phyloP scores from a whole-genome alignment of 768 basidiomycete species.

The Pleurotus eryngii region DNA sequence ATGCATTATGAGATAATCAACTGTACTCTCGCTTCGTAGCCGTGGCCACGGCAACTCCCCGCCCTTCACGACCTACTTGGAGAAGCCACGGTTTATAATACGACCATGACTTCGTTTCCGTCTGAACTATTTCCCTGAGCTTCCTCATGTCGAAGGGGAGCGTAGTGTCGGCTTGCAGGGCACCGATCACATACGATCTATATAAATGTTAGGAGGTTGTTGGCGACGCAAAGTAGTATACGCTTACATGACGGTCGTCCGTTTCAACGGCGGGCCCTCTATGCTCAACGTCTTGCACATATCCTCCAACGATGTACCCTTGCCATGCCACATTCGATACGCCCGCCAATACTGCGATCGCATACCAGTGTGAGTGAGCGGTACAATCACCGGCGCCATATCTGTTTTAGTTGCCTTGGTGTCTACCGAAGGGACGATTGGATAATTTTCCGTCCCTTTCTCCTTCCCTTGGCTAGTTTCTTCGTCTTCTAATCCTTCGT shows the following conservation, averaged over 20 bases:
- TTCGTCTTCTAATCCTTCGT: slow-evolving; percentile 9
- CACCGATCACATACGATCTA: slow-evolving; percentile 29
- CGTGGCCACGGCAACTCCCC: background rate
- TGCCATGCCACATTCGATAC: slow-evolving; percentile 30
- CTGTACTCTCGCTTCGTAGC: too few relatives aligned
- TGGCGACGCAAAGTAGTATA: background rate
- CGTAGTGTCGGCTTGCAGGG: slow-evolving; percentile 23
- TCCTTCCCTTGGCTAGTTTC: background rate
- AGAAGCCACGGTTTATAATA: slow-evolving; percentile 25
- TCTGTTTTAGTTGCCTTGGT: background rate
- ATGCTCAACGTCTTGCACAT: slow-evolving; percentile 26
- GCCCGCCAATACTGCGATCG: slow-evolving; percentile 28
- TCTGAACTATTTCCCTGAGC: slow-evolving; percentile 27
- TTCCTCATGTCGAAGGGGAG: slow-evolving; percentile 25
- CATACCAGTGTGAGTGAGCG: slow-evolving; percentile 9
- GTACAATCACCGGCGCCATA: background rate
- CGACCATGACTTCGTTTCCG: slow-evolving; percentile 26
- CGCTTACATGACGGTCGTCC: slow-evolving; percentile 30
- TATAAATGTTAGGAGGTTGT: background rate
- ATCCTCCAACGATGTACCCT: slow-evolving; percentile 21
- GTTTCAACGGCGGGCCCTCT: slow-evolving; percentile 19
- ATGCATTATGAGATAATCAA: too few relatives aligned
- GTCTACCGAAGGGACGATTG: background rate
- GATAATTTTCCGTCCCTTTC: background rate
- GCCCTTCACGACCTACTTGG: slow-evolving; percentile 10